phyloP scores from a whole-genome alignment of 345 rosid species.

The Eucalyptus urophylla region DNA sequence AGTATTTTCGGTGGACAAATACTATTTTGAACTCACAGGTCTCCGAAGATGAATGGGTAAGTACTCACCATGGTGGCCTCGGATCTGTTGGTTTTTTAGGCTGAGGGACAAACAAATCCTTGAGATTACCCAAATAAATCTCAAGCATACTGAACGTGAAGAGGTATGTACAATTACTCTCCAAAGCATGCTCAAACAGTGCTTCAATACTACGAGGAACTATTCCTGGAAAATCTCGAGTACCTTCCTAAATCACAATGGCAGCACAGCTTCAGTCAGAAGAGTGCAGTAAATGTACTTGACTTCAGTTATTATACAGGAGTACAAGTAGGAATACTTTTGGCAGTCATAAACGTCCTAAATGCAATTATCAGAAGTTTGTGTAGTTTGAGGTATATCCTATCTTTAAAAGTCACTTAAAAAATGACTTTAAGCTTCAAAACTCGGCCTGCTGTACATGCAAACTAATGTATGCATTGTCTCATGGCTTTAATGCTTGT shows the following conservation, averaged over 20 bases:
- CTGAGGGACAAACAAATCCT: slow-evolving; percentile 56
- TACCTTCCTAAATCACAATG: slow-evolving; percentile 45
- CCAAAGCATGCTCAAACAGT: slow-evolving; percentile 41
- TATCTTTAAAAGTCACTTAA: not conserved
- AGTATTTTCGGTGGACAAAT: not conserved
- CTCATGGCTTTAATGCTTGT: not conserved
- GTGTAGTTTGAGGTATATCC: not conserved
- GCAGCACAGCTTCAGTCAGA: not conserved
- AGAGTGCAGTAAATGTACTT: not conserved
- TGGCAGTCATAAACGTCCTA: not conserved
- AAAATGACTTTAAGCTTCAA: not conserved
- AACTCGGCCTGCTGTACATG: not conserved
- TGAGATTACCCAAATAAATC: slow-evolving; percentile 75
- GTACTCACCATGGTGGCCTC: slow-evolving; percentile 50
- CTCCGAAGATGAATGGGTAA: not conserved
- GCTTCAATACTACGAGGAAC: slow-evolving; percentile 54
- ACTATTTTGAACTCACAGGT: not conserved
- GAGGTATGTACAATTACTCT: slow-evolving; percentile 34
- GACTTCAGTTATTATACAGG: not conserved
- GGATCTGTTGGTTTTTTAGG: slow-evolving; percentile 31
- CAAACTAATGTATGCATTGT: not conserved
- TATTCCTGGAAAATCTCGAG: slow-evolving; percentile 42
- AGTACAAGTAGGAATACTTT: not conserved
- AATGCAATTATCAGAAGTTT: not conserved
- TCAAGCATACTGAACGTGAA: slow-evolving; percentile 79